Percentiles rank a stretch among this genome's conserved stretches.
Evolutionary conservation across 306 rosid genomes (phyloP).

Genomic region (Alnus glutinosa): DNA sequence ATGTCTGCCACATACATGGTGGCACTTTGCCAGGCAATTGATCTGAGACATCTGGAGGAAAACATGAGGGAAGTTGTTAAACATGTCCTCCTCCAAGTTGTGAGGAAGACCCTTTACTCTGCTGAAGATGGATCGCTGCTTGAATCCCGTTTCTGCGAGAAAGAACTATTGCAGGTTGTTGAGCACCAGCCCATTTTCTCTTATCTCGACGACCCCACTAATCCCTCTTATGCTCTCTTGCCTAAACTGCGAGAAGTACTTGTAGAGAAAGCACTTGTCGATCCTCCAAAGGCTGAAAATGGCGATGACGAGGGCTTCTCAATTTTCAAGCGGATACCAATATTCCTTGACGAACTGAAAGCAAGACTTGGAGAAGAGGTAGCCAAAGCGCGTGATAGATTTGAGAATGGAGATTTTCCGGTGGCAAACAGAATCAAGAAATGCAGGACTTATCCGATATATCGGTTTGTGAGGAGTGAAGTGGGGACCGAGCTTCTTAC

Average conservation of each 20-base stretch:
- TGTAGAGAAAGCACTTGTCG: conserved; percentile 32
- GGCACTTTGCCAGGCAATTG: conserved; percentile 40
- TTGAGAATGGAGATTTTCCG: conserved; percentile 25
- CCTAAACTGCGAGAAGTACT: conserved; percentile 30
- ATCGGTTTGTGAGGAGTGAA: conserved; percentile 34
- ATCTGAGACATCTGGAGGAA: conserved; percentile 38
- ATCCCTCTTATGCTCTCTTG: conserved; percentile 29
- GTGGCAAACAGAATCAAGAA: conserved; percentile 31
- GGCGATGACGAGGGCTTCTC: conserved; percentile 3
- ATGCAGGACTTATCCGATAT: conserved; percentile 34
- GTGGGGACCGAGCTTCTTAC: conserved; percentile 31
- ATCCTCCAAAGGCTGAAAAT: not conserved
- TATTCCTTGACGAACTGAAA: conserved; percentile 32
- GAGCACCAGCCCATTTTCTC: conserved; percentile 35
- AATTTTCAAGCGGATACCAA: conserved; percentile 33
- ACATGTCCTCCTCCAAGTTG: conserved; percentile 22
- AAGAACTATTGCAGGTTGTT: conserved; percentile 33
- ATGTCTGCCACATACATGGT: conserved; percentile 40
- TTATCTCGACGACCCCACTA: conserved; percentile 38
- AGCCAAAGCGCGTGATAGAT: conserved; percentile 26
- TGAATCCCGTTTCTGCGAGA: conserved; percentile 38
- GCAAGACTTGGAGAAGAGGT: conserved; percentile 31
- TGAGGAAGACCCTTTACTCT: conserved; percentile 26
- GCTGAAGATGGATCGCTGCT: conserved; percentile 31
- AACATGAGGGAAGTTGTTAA: conserved; percentile 34